Conservation (phyloP, 1,284 basidiomycete genomes). For the Kwoniella shivajii region DNA sequence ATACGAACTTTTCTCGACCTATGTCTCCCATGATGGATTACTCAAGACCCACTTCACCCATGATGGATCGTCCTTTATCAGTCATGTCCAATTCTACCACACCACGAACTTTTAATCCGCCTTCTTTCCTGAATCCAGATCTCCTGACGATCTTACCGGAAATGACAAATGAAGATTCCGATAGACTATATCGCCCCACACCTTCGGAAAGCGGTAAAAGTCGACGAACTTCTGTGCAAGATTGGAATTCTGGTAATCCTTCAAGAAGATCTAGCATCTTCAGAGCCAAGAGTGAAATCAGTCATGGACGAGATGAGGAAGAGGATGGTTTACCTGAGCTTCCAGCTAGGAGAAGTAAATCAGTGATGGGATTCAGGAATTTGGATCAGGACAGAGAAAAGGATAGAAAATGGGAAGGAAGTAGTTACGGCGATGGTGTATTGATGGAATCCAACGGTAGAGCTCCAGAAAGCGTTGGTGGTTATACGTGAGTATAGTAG, state of each 20-base stretch:
- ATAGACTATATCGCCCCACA: slow-evolving; percentile 14
- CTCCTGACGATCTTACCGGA: slow-evolving; percentile 50
- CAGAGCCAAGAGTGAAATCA: slow-evolving; percentile 16
- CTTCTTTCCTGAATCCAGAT: slow-evolving; percentile 48
- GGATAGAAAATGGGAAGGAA: slow-evolving; percentile 33
- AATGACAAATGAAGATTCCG: slow-evolving; percentile 43
- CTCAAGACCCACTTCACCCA: slow-evolving; percentile 13
- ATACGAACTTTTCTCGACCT: slow-evolving; percentile 7
- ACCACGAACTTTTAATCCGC: slow-evolving; percentile 36
- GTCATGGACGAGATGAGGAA: slow-evolving; percentile 11
- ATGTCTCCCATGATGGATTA: slow-evolving; percentile 9
- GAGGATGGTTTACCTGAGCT: slow-evolving; percentile 20
- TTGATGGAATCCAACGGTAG: slow-evolving; percentile 43
- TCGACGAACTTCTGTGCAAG: slow-evolving; percentile 12
- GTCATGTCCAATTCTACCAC: slow-evolving; percentile 6
- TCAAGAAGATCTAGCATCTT: slow-evolving; percentile 16
- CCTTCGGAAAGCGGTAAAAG: slow-evolving; percentile 6
- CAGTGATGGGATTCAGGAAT: slow-evolving; percentile 25
- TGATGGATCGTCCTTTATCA: background rate
- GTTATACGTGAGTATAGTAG: slow-evolving; percentile 39
- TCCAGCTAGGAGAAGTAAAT: slow-evolving; percentile 27
- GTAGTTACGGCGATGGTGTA: slow-evolving; percentile 39
- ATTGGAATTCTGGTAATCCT: slow-evolving; percentile 5
- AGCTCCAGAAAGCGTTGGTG: slow-evolving; percentile 30
- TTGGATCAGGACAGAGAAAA: background rate